Conservation (phyloP, 495 filamentous ascomycete genomes). For the Immersiella caudata region DNA sequence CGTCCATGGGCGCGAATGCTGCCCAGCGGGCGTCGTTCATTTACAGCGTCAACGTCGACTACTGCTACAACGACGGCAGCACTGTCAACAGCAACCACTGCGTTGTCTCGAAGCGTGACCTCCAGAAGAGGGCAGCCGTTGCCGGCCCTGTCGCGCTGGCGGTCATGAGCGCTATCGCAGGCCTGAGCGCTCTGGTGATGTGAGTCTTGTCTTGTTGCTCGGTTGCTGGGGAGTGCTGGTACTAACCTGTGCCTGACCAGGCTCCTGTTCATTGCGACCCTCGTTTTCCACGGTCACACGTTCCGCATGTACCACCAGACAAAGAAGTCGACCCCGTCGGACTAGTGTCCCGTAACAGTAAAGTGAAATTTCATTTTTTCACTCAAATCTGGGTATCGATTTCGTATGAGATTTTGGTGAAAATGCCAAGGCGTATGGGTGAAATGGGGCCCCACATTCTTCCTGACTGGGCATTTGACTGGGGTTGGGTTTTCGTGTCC, state of each 20-base stretch:
- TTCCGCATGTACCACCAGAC: slow-evolving; percentile 44
- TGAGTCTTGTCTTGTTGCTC: slow-evolving; percentile 16
- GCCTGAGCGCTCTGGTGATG: slow-evolving; percentile 45
- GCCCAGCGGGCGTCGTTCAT: slow-evolving; percentile 44
- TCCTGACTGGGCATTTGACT: too few species aligned
- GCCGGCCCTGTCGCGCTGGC: slow-evolving; percentile 34
- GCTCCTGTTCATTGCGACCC: slow-evolving; percentile 49
- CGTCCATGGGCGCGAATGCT: slow-evolving; percentile 49
- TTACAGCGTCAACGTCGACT: slow-evolving; percentile 30
- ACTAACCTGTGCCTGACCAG: slow-evolving; percentile 19
- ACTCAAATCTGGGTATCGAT: too few species aligned
- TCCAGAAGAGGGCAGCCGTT: slow-evolving; percentile 35
- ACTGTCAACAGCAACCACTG: slow-evolving; percentile 42
- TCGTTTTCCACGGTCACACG: slow-evolving; percentile 46
- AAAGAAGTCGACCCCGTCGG: slow-evolving; percentile 27
- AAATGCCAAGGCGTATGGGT: too few species aligned
- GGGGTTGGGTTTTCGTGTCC: too few species aligned
- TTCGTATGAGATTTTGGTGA: too few species aligned
- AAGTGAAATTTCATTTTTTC: too few species aligned
- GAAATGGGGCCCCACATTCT: too few species aligned
- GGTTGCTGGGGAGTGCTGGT: neutral
- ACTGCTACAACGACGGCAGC: slow-evolving; percentile 46
- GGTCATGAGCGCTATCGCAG: slow-evolving; percentile 46
- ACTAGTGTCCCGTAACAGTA: too few species aligned
- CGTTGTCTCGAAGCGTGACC: slow-evolving; percentile 28